Conservation (phyloP, 768 basidiomycete genomes). For the Rhodotorula taiwanensis region DNA sequence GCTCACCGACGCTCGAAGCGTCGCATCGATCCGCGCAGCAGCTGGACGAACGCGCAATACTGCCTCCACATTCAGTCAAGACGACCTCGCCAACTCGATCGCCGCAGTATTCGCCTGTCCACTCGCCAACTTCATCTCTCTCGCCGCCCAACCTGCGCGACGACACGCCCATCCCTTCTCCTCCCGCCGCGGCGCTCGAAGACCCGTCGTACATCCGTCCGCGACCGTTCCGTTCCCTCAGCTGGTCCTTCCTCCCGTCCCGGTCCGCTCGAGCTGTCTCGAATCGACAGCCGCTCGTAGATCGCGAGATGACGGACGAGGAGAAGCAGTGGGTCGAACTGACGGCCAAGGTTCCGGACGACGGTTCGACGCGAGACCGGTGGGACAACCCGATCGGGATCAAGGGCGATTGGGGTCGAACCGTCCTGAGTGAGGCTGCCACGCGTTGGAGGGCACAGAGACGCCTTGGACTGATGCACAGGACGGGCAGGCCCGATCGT, state of each 20-base stretch:
- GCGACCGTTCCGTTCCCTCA: not conserved
- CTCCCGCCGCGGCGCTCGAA: not conserved
- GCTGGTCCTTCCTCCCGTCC: conserved; percentile 4
- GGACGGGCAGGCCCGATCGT: conserved; percentile 5
- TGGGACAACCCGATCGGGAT: conserved; percentile 4
- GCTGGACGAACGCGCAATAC: no score
- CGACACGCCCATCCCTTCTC: not conserved
- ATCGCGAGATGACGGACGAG: not conserved
- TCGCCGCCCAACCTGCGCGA: not conserved
- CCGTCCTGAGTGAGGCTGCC: conserved; percentile 10
- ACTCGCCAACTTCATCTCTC: not conserved
- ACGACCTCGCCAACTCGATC: no score
- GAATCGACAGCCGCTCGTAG: not conserved
- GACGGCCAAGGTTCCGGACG: not conserved
- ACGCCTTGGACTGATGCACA: no score
- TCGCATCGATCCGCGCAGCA: no score
- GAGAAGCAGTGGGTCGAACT: conserved; percentile 5
- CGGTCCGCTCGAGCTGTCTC: not conserved
- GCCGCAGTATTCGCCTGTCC: no score
- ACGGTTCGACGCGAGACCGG: conserved; percentile 1
- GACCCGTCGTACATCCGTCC: not conserved
- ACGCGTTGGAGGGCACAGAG: no score
- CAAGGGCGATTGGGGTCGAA: not conserved
- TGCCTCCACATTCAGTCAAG: no score
- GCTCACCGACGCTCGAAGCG: no score